phyloP scores from a whole-genome alignment of 352 stramenopile species.

The Phytophthora kernoviae region DNA sequence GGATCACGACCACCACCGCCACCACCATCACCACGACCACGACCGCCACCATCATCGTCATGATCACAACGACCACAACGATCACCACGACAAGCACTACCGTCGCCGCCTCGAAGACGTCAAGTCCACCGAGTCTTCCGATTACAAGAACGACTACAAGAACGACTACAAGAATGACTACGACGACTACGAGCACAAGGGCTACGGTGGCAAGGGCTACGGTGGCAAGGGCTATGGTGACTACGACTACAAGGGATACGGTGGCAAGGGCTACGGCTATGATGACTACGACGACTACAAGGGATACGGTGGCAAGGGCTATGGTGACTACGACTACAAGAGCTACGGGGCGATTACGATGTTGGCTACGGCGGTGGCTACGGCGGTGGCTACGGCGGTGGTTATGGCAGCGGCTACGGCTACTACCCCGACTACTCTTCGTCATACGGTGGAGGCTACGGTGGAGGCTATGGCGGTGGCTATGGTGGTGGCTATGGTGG shows the following conservation, averaged over 20 bases:
- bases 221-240: not conserved
- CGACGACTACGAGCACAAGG: constrained; percentile 7
- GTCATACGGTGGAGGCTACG: not conserved
- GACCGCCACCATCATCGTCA: not conserved
- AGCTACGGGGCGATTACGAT: constrained; percentile 1
- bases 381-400: not conserved
- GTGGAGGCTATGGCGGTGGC: not conserved
- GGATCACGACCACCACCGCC: constrained; percentile 10
- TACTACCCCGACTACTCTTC: not conserved
- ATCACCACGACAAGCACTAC: constrained; percentile 19
- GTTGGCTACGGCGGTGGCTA: not conserved
- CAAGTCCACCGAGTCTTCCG: constrained; percentile 22
- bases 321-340: not conserved
- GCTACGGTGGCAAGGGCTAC: constrained; percentile 5
- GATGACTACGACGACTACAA: constrained; percentile 8
- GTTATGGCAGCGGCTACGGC: not conserved
- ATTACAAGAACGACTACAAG: no score
- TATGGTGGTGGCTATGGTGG: not conserved
- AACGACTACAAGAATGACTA: constrained; percentile 9
- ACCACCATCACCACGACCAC: constrained; percentile 3
- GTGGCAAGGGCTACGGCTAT: not conserved
- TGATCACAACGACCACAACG: constrained; percentile 4
- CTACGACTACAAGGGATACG: constrained; percentile 4
- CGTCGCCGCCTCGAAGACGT: constrained; percentile 21
- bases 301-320: not conserved